Evolutionary conservation across 1,284 basidiomycete species (phyloP).

Genomic region (Papiliotrema nemorosa): DNA sequence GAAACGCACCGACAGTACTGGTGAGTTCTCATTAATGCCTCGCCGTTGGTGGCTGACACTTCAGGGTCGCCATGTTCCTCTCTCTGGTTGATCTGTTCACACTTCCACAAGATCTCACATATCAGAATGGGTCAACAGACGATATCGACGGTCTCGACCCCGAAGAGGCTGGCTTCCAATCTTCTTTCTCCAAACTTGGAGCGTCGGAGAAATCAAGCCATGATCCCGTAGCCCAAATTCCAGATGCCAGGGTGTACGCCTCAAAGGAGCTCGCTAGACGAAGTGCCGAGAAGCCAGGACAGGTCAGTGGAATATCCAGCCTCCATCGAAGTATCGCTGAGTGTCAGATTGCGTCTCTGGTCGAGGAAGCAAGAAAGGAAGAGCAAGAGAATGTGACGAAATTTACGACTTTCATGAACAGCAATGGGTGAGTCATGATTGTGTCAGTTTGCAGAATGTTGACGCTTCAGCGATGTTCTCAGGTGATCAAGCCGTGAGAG

Average conservation of each 20-base stretch:
- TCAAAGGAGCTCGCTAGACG: conserved; percentile 40
- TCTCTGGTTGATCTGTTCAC: conserved; percentile 73
- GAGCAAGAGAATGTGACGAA: conserved; percentile 31
- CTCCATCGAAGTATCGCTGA: background rate
- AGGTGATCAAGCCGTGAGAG: no score
- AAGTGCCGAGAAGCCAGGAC: conserved; percentile 44
- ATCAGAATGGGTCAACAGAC: conserved; percentile 50
- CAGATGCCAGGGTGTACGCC: conserved; percentile 49
- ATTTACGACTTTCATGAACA: conserved; percentile 43
- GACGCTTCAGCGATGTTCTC: conserved; percentile 1
- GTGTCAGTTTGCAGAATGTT: no score
- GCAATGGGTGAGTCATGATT: conserved; percentile 42
- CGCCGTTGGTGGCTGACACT: background rate
- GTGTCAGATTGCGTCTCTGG: conserved; percentile 30
- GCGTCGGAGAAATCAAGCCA: conserved; percentile 58
- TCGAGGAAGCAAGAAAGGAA: conserved; percentile 36
- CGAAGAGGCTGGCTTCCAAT: conserved; percentile 90
- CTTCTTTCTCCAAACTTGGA: conserved; percentile 83
- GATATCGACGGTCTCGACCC: conserved; percentile 66
- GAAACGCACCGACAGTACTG: conserved; percentile 64
- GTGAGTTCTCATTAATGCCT: conserved; percentile 52
- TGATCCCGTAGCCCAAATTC: conserved; percentile 50
- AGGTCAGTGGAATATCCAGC: conserved; percentile 24
- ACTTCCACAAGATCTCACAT: conserved; percentile 64
- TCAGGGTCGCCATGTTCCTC: conserved; percentile 65